Conservation (phyloP, 164 flowering plant species). For the Vitis cinerea region DNA sequence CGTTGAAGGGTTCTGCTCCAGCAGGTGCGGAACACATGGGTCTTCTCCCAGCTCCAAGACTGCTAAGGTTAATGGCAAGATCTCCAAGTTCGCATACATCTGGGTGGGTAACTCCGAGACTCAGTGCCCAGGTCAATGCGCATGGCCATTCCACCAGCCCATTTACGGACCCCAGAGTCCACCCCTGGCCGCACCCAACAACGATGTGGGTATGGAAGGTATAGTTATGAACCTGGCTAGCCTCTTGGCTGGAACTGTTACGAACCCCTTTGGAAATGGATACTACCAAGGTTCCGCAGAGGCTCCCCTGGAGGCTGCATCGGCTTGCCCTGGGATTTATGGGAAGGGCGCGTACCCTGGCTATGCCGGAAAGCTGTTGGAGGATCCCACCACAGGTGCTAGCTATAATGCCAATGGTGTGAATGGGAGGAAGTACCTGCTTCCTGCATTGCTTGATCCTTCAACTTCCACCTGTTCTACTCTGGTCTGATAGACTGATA, state of each 20-base stretch:
- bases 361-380: conserved; percentile 47
- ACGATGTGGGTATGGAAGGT: conserved; percentile 54
- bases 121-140: conserved; percentile 62
- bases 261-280: conserved; percentile 60
- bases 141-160: conserved; percentile 72
- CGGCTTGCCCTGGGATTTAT: conserved; percentile 57
- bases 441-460: conserved; percentile 58
- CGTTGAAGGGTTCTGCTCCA: conserved; percentile 57
- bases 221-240: conserved; percentile 50
- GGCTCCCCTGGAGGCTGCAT: conserved; percentile 56
- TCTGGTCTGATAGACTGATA: conserved; percentile 14
- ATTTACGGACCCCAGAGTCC: conserved; percentile 56
- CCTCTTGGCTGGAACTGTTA: conserved; percentile 50
- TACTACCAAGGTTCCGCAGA: conserved; percentile 45
- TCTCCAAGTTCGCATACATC: conserved; percentile 46
- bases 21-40: conserved; percentile 61
- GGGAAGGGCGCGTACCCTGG: conserved; percentile 64
- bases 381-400: conserved; percentile 43
- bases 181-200: conserved; percentile 51
- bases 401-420: conserved; percentile 56
- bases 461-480: conserved; percentile 39
- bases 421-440: conserved; percentile 43
- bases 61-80: conserved; percentile 9
- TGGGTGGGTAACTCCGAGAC: conserved; percentile 70
- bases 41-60: conserved; percentile 7